Evolutionary conservation across 371 early-diverging fungal species (phyloP).

Genomic region (Lichtheimia hyalospora): DNA sequence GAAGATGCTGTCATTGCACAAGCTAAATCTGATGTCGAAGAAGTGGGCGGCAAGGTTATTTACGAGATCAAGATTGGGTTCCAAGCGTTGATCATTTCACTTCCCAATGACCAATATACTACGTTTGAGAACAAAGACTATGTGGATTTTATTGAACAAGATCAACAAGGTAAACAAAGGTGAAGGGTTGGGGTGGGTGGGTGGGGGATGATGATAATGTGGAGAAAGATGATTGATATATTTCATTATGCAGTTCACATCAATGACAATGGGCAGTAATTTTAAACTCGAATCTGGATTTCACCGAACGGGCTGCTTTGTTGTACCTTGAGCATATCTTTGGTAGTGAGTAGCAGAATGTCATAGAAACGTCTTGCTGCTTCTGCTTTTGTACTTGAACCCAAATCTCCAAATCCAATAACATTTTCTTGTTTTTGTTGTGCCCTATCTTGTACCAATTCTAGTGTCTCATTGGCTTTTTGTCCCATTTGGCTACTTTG

Average conservation of each 20-base stretch:
- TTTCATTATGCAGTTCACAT: background rate
- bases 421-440: background rate
- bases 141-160: slow-evolving; percentile 30
- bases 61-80: slow-evolving; percentile 20
- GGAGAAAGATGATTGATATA: background rate
- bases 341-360: slow-evolving; percentile 85
- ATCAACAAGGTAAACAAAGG: slow-evolving; percentile 23
- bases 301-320: slow-evolving; percentile 85
- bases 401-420: slow-evolving; percentile 31
- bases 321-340: slow-evolving; percentile 79
- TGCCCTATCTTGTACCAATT: slow-evolving; percentile 22
- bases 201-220: too few species aligned
- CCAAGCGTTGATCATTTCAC: slow-evolving; percentile 17
- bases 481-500: slow-evolving; percentile 23
- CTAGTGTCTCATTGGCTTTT: slow-evolving; percentile 26
- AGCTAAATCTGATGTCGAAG: slow-evolving; percentile 20
- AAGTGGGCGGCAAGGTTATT: slow-evolving; percentile 18
- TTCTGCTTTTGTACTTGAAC: slow-evolving; percentile 46
- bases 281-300: slow-evolving; percentile 59
- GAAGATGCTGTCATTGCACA: slow-evolving; percentile 11
- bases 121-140: slow-evolving; percentile 25
- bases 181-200: background rate
- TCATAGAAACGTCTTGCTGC: slow-evolving; percentile 91
- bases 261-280: background rate
- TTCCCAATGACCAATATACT: slow-evolving; percentile 17